Percentiles rank a stretch among this genome's conserved stretches.
These are phyloP conservation scores for Backusella morwellensis DNA, from an alignment of 192 early-diverging fungal genomes.

Conservation along the genomic window DNA sequence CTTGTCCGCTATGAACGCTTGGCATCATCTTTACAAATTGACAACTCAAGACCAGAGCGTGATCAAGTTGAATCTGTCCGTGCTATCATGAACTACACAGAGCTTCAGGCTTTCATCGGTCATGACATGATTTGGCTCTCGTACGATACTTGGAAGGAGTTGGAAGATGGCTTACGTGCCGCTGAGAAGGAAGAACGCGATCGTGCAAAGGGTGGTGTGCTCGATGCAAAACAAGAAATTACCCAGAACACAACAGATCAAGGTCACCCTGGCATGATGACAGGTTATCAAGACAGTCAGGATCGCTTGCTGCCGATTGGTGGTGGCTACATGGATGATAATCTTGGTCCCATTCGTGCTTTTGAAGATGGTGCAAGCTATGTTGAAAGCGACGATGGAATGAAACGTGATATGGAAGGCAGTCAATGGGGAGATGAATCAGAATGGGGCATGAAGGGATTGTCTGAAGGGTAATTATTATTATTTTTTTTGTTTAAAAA, in stretches of 20 bases:
- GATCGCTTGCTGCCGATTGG: constrained; percentile 10
- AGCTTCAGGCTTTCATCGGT: constrained; percentile 51
- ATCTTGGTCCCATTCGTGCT: not conserved
- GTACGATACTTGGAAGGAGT: constrained; percentile 62
- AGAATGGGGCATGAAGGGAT: constrained; percentile 43
- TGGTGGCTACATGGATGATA: not conserved
- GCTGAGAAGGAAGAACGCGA: constrained; percentile 63
- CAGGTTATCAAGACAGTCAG: constrained; percentile 16
- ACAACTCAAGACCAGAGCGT: constrained; percentile 26
- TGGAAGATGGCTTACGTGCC: constrained; percentile 61
- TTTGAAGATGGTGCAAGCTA: constrained; percentile 38
- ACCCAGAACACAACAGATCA: not conserved
- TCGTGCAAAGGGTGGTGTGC: constrained; percentile 30
- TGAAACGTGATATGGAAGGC: constrained; percentile 36
- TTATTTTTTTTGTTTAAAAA: not conserved
- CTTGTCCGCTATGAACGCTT: constrained; percentile 59
- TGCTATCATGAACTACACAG: constrained; percentile 46
- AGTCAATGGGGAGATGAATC: constrained; percentile 45
- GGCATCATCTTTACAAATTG: constrained; percentile 28
- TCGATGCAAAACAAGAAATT: constrained; percentile 1
- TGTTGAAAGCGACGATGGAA: constrained; percentile 42
- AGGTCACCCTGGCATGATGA: not conserved
- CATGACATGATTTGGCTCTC: constrained; percentile 59
- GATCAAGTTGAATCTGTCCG: constrained; percentile 43
- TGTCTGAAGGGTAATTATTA: constrained; percentile 42